Conservation (phyloP, 768 basidiomycete species). For the Hygrocybe punicea region DNA sequence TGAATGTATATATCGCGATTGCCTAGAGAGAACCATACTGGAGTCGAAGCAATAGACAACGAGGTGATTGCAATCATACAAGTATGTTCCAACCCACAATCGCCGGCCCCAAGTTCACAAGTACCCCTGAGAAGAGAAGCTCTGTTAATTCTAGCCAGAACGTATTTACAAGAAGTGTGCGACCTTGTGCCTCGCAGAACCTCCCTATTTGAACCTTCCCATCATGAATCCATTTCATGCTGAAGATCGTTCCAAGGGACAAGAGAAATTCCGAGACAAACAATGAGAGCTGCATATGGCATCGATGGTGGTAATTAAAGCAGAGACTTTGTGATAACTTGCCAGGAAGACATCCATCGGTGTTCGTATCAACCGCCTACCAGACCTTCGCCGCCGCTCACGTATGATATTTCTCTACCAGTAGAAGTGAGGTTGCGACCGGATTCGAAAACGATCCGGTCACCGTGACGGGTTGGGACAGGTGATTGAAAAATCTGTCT, state of each 20-base stretch:
- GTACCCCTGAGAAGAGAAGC: neutral
- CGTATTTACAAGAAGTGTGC: neutral
- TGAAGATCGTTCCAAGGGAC: neutral
- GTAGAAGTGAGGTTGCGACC: neutral
- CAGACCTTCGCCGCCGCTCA: neutral
- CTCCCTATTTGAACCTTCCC: conserved; percentile 1
- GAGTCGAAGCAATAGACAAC: neutral
- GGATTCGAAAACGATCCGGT: too few species aligned
- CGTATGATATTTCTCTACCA: neutral
- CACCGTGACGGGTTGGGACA: too few species aligned
- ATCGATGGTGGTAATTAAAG: neutral
- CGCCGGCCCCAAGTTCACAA: neutral
- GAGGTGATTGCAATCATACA: neutral
- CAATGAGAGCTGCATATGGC: neutral
- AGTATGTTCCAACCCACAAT: neutral
- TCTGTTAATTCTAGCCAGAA: too few species aligned
- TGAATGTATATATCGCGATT: neutral
- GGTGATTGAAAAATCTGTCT: too few species aligned
- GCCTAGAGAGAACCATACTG: neutral
- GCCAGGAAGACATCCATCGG: neutral
- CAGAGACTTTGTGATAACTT: neutral
- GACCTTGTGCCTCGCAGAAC: conserved; percentile 2
- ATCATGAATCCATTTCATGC: too few species aligned
- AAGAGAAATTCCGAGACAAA: neutral
- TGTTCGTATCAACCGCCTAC: neutral